Base-by-base conservation (phyloP, 176 grass and related monocot genomes). In the Aegilops longissima region DNA sequence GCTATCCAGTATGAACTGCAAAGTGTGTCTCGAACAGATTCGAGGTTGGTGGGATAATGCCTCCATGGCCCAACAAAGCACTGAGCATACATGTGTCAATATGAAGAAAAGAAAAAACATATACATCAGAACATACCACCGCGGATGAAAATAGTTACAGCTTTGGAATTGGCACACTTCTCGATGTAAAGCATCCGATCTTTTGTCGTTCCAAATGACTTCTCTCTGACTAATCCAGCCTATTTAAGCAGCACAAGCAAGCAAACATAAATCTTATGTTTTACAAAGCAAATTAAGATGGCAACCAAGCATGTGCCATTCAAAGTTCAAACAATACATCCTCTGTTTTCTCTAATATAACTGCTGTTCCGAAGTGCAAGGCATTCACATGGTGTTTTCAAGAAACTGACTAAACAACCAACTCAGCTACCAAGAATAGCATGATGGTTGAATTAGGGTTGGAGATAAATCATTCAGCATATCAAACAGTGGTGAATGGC, bases 211-310 rank as follows among this genome's bases (percentile, higher is more conserved):
- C 97, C 97, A 56, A 99, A 99, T 74, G 97, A 94, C 44, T 99
- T 96, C 67, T 96, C 97, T 93, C 97, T 92, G 42, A 99, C 97
- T 51, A 99, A 79, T 89, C 97, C 97, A 94, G 97, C 94, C 97
- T 99, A 77, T 65, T 44, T 14, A 87, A 77, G 58, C 24, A 92
- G 34, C 64, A 12, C 8, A 89, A 73, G 12, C 1, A 87, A 61
- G 73, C 17, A 58, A 21, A 66, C 39, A 51, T 21, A 38, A 51
- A 49, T 24, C n/a, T 42, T 18, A 7, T 84, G 47, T 1, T 44
- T 76, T 13, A 69, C 8, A 0, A 4, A 61, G 54, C 31, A 84
- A 81, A 35, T 24, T 39, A 73, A 72, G 18, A 66, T 21, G 51
- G 9, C 42, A 30, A 23, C 52, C 14, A 83, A 61, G 5, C 38